Percentiles rank a stretch among this genome's conserved stretches.
phyloP scores from a whole-genome alignment of 148 eudicot genomes.

The Cornus kousa region DNA sequence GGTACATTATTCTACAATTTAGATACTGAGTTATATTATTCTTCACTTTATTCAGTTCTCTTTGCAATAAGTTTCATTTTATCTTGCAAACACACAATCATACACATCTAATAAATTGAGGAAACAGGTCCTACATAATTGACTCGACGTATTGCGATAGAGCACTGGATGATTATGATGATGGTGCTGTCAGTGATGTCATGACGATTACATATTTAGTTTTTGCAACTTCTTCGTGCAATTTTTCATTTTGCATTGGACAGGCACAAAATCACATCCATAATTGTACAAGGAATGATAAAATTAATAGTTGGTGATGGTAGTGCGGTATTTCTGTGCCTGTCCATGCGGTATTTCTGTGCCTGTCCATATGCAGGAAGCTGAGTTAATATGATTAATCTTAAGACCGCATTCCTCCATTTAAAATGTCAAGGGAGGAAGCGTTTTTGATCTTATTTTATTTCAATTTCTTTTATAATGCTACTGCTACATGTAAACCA shows the following conservation, averaged over 20 bases:
- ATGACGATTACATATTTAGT: too few species aligned
- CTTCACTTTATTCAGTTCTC: neutral
- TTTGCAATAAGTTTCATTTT: neutral
- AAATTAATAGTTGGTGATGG: too few species aligned
- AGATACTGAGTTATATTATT: neutral
- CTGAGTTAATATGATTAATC: too few species aligned
- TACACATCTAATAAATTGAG: too few species aligned
- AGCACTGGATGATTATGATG: too few species aligned
- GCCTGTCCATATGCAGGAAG: too few species aligned
- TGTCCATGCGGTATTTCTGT: too few species aligned
- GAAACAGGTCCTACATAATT: neutral
- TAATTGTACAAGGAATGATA: too few species aligned
- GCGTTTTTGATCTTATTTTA: neutral
- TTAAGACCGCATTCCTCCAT: too few species aligned
- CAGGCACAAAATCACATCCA: too few species aligned
- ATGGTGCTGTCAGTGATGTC: neutral
- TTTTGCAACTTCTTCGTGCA: neutral
- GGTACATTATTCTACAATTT: conserved; percentile 28
- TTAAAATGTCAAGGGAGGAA: neutral
- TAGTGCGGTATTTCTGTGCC: too few species aligned
- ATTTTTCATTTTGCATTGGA: too few species aligned
- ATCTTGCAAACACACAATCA: neutral
- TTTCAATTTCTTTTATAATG: neutral
- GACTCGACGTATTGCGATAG: neutral
- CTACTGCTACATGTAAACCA: neutral